A percentile compares a stretch with the other conserved stretches of the same genome.
Evolutionary conservation across 805 yeast genomes (phyloP).

Genomic region (Wickerhamomyces strasburgensis): DNA sequence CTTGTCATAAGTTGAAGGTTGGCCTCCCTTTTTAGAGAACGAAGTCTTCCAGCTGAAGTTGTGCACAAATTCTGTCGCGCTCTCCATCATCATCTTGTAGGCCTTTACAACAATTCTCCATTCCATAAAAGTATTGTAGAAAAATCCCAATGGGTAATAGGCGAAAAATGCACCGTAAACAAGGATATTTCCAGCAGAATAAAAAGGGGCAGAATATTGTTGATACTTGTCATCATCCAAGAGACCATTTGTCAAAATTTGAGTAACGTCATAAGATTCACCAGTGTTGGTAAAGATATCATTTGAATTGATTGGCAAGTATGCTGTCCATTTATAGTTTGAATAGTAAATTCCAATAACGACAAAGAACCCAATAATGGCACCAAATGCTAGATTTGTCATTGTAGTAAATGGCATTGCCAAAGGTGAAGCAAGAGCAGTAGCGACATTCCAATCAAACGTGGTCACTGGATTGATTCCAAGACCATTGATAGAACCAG

Average conservation of each 20-base stretch:
- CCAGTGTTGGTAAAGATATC: slow-evolving; percentile 49
- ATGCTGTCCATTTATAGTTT: slow-evolving; percentile 35
- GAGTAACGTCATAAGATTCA: slow-evolving; percentile 38
- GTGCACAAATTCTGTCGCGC: slow-evolving; percentile 3
- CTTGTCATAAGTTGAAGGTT: slow-evolving; percentile 4
- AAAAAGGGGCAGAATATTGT: slow-evolving; percentile 61
- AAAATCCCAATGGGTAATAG: slow-evolving; percentile 45
- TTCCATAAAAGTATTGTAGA: slow-evolving; percentile 41
- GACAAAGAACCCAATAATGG: slow-evolving; percentile 28
- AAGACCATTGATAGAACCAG: slow-evolving; percentile 42
- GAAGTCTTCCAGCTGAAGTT: slow-evolving; percentile 5
- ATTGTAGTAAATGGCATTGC: slow-evolving; percentile 39
- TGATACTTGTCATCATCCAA: slow-evolving; percentile 45
- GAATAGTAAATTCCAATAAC: slow-evolving; percentile 35
- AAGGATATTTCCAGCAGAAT: slow-evolving; percentile 56
- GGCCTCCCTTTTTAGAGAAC: neutral
- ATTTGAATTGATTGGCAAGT: slow-evolving; percentile 44
- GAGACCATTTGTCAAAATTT: slow-evolving; percentile 38
- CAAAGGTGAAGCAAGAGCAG: slow-evolving; percentile 37
- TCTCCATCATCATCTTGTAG: slow-evolving; percentile 1
- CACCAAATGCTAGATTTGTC: slow-evolving; percentile 31
- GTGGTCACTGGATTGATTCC: slow-evolving; percentile 52
- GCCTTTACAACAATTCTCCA: slow-evolving; percentile 29
- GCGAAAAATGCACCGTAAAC: slow-evolving; percentile 47
- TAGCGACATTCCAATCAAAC: slow-evolving; percentile 46